phyloP scores from a whole-genome alignment of 129 eudicot genomes.

The Tagetes patula region DNA sequence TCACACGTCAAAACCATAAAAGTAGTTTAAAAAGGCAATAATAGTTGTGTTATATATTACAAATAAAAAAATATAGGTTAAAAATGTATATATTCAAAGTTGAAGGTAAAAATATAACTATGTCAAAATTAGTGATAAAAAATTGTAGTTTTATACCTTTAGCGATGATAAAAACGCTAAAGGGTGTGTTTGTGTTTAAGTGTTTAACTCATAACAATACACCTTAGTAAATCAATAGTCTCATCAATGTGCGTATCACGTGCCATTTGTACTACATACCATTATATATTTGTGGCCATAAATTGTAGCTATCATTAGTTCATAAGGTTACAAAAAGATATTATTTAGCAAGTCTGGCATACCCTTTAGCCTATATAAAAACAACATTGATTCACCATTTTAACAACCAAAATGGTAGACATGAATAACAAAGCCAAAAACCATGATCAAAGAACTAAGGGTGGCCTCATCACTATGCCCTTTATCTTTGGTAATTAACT shows the following conservation, averaged over 20 bases:
- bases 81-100: too few relatives aligned
- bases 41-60: too few relatives aligned
- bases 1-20: too few relatives aligned
- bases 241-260: conserved; percentile 3
- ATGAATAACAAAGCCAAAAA: conserved; percentile 29
- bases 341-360: conserved; percentile 17
- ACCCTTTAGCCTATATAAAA: conserved; percentile 45
- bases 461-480: conserved; percentile 94
- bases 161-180: too few relatives aligned
- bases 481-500: conserved; percentile 78
- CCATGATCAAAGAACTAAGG: conserved; percentile 48
- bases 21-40: too few relatives aligned
- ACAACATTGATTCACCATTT: conserved; percentile 13
- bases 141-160: too few relatives aligned
- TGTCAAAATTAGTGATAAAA: too few relatives aligned
- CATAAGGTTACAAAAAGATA: conserved; percentile 24
- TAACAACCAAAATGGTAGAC: conserved; percentile 35
- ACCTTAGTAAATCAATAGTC: background rate
- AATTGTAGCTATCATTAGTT: background rate
- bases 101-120: too few relatives aligned
- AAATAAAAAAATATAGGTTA: too few relatives aligned
- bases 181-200: too few relatives aligned
- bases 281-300: conserved; percentile 13
- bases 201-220: too few relatives aligned
- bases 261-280: conserved; percentile 9